Conservation (phyloP, 805 yeast species). For the Henningerozyma blattae region DNA sequence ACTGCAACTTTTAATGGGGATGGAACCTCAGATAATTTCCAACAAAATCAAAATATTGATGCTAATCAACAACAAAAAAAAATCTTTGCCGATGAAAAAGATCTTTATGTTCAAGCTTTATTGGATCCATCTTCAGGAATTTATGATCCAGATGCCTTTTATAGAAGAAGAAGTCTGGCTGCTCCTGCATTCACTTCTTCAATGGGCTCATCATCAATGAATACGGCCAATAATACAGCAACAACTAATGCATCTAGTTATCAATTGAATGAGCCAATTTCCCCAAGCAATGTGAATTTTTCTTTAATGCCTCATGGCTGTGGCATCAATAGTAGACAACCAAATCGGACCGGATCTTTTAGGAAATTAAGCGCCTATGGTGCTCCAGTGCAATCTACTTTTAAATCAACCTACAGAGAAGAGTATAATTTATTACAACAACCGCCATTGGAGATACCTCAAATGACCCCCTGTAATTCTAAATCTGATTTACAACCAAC, state of each 20-base stretch:
- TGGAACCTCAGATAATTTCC: not conserved
- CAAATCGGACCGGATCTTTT: slow-evolving; percentile 4
- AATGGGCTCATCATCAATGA: slow-evolving; percentile 12
- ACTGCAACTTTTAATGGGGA: slow-evolving; percentile 2
- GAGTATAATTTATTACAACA: not conserved
- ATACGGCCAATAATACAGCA: not conserved
- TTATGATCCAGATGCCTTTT: slow-evolving; percentile 18
- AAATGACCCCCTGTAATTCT: slow-evolving; percentile 30
- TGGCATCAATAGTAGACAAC: too few relatives aligned
- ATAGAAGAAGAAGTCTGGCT: slow-evolving; percentile 29
- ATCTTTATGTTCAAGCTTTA: not conserved
- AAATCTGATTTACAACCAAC: slow-evolving; percentile 49
- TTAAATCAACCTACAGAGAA: slow-evolving; percentile 6
- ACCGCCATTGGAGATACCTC: slow-evolving; percentile 33
- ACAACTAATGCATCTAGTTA: slow-evolving; percentile 2
- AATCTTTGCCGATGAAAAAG: not conserved
- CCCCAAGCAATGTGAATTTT: not conserved
- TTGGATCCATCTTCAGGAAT: not conserved
- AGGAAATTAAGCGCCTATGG: slow-evolving; percentile 22
- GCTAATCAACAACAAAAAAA: not conserved
- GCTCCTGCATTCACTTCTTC: too few relatives aligned
- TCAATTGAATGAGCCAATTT: not conserved
- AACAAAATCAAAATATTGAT: not conserved
- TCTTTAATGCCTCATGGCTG: not conserved
- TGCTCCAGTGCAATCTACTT: slow-evolving; percentile 9